Percentiles rank a stretch among this genome's conserved stretches.
Evolutionary conservation across 345 rosid species (phyloP).

Genomic region (Gossypium thurberi): DNA sequence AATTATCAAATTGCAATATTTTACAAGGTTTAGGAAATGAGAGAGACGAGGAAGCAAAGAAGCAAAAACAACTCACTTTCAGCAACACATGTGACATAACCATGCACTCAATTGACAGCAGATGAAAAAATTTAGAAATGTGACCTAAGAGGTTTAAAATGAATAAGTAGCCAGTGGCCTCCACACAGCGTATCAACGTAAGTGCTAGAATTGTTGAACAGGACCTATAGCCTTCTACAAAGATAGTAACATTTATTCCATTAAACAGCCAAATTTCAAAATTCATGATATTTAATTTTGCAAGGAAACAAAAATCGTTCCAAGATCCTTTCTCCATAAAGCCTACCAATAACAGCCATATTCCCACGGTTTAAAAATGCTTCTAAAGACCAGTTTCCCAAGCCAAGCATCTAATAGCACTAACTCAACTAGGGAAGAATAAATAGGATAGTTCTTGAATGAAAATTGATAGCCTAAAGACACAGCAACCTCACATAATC

Average conservation of each 20-base stretch:
- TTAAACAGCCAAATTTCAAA: neutral
- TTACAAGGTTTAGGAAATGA: neutral
- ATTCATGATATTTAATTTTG: neutral
- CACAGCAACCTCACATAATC: neutral
- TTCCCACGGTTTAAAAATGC: neutral
- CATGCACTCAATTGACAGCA: neutral
- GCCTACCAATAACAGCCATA: neutral
- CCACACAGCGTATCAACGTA: neutral
- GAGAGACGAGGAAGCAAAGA: neutral
- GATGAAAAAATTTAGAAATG: neutral
- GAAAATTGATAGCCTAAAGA: neutral
- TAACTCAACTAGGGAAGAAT: neutral
- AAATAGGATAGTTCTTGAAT: neutral
- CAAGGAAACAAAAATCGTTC: constrained; percentile 4
- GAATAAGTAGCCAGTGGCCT: neutral
- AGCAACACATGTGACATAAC: neutral
- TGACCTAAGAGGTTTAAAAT: neutral
- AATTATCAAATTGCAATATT: neutral
- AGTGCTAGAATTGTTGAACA: neutral
- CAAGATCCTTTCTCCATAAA: neutral
- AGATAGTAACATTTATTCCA: neutral
- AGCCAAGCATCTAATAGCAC: neutral
- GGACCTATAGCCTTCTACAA: neutral
- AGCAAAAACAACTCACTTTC: neutral
- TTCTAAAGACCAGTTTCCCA: neutral